Base-by-base conservation (phyloP, 768 basidiomycete genomes). In the Leccinellum albellum region DNA sequence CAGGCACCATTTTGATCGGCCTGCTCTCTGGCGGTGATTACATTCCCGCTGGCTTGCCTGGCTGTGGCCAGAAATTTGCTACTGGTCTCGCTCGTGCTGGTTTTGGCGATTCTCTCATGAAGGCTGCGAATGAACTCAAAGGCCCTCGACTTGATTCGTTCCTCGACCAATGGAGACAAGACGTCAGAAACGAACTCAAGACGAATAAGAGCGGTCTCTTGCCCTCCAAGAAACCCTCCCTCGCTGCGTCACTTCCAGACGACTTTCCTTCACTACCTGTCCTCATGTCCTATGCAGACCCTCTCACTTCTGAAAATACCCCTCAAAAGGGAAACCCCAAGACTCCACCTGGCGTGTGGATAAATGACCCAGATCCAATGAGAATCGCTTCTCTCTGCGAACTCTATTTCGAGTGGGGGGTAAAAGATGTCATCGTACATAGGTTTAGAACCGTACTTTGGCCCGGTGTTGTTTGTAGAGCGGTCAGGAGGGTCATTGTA, bases 1-100 rank as follows among this genome's bases (percentile, higher is more conserved):
- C 84, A 28, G 91, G 92, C 3, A 77, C 91, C 63, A 87, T 94
- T 51, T 82, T 95, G 24, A 87, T 94, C 44, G 93, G 86, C 3
- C 77, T 95, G 1, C 78, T 94, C 64, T 85, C 85, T n/a, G 94
- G 94, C 0, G 94, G 94, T 1, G 94, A 98, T 70, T 98, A 97
- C 63, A 81, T 89, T 52, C 82, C 83, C 50, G 87, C 78, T 14
- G 89, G 89, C 17, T 73, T 91, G 8, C 66, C 75, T 9, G 78
- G 86, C 6, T 91, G 86, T 63, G 92, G 92, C 3, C 74, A 81
- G 21, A 79, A 79, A 21, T 91, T 84, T 48, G 85, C 94, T 0
- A 83, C 86, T 48, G 92, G 81, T 12, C 82, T 98, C 1, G 91
- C 92, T 0, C 82, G 82, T 60, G 88, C 87, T 55, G 92, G 93